Conservation (phyloP, 768 basidiomycete species). For the Fomitopsis pulvina region DNA sequence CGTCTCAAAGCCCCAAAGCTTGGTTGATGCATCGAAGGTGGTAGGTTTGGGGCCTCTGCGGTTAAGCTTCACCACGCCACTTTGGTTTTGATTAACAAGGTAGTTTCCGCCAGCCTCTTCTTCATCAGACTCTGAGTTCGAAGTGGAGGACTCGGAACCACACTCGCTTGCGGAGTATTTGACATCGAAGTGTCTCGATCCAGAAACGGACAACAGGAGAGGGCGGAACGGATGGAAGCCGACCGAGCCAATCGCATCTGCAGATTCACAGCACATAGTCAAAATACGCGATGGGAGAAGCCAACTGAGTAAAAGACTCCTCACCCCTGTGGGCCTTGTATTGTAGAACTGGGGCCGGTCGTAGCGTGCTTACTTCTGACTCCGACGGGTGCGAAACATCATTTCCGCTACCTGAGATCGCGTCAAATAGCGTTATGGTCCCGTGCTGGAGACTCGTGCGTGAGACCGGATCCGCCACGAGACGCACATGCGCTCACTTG, state of each 20-base stretch:
- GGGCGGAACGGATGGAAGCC: slow-evolving; percentile 64
- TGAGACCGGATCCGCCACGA: not conserved
- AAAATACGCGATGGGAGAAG: not conserved
- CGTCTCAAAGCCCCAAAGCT: slow-evolving; percentile 11
- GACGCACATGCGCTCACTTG: slow-evolving; percentile 40
- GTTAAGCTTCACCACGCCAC: slow-evolving; percentile 2
- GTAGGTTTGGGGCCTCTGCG: slow-evolving; percentile 8
- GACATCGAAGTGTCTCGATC: slow-evolving; percentile 64
- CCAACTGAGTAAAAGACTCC: slow-evolving; percentile 8
- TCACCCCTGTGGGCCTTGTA: slow-evolving; percentile 56
- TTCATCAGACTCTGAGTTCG: slow-evolving; percentile 7
- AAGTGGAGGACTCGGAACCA: slow-evolving; percentile 1
- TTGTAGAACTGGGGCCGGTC: slow-evolving; percentile 24
- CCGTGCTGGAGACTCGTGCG: slow-evolving; percentile 40
- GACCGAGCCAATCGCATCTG: slow-evolving; percentile 72
- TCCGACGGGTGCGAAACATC: not conserved
- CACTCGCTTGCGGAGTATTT: not conserved
- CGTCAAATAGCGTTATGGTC: slow-evolving; percentile 50
- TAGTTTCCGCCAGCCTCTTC: slow-evolving; percentile 1
- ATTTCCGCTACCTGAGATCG: slow-evolving; percentile 23
- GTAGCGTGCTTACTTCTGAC: not conserved
- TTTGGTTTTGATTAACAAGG: not conserved
- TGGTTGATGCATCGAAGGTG: slow-evolving; percentile 11
- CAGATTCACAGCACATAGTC: not conserved
- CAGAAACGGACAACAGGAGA: slow-evolving; percentile 57